Percentiles rank a stretch among this genome's conserved stretches.
Evolutionary conservation across 345 rosid genomes (phyloP).

Genomic region (Gossypium raimondii): DNA sequence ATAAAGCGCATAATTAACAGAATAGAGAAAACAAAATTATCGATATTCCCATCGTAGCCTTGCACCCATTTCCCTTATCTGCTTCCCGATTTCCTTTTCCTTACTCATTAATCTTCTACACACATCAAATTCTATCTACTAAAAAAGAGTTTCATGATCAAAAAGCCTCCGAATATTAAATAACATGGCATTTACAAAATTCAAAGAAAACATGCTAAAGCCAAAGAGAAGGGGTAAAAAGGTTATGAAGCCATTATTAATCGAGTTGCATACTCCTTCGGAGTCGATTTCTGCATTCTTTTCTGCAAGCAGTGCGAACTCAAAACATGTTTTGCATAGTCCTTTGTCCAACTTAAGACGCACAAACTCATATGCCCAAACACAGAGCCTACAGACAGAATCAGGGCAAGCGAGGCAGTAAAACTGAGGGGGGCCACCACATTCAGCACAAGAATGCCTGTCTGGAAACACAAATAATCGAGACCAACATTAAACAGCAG

Average conservation of each 20-base stretch:
- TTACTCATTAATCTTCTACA: neutral
- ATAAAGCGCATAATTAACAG: neutral
- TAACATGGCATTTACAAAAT: neutral
- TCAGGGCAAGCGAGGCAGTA: conserved; percentile 3
- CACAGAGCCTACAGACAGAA: neutral
- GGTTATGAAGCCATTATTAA: neutral
- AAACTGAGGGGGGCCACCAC: neutral
- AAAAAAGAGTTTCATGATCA: neutral
- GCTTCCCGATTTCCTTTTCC: neutral
- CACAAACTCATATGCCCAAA: neutral
- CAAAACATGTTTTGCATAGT: neutral
- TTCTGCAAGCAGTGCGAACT: neutral
- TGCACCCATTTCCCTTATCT: neutral
- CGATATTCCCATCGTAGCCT: neutral
- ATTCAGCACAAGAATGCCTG: conserved; percentile 6
- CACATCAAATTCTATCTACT: neutral
- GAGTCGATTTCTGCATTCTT: conserved; percentile 1
- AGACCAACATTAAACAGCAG: neutral
- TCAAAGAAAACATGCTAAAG: neutral
- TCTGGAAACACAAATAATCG: conserved; percentile 5
- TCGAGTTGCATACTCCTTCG: neutral
- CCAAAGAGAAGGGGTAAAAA: neutral
- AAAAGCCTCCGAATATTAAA: neutral
- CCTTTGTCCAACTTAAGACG: conserved; percentile 1
- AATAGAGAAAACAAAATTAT: neutral